Base-by-base conservation (phyloP, 306 rosid genomes). In the Cicer arietinum region DNA sequence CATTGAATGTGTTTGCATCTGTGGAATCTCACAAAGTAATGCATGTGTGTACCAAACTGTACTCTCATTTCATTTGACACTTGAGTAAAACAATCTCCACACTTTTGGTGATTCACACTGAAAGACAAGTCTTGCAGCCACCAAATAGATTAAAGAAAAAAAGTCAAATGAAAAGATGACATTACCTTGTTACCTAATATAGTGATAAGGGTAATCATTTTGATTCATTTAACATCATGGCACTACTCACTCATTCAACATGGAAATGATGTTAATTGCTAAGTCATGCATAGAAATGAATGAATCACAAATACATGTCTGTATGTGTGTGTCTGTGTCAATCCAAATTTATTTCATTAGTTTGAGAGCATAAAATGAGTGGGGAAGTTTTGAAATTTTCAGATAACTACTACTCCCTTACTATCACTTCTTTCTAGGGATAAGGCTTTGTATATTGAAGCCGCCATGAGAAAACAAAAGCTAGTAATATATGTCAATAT, bases 1-100 rank as follows among this genome's bases (percentile, higher is more conserved):
- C 47, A 74, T 59, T 73, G 70, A 81, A 79, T 52, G 67, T 51
- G 70, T 63, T 67, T 73, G 78, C 67, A 71, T 70, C n/a, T 79
- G 76, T 61, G 77, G 77, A 68, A 77, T 82, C 47, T 73, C 76
- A 54, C 77, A 52, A 18, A 30, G 53, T 75, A 62, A 60, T 78
- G 51, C 40, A 30, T 30, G 11, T 5, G 69, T 53, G 42, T 67
- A 73, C 53, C 75, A 61, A 60, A 43, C 41, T 37, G 54, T 9
- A 30, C 37, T 22, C 30, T 30, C 37, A 30, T 25, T 30, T 65
- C 74, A 47, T 6, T 40, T 53, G 56, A 48, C 54, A 45, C 39
- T 25, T 14, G 58, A 45, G 35, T 13, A 71, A 37, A 45, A 46
- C 74, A 66, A 75, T 42, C 30, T 50, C 75, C 44, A 53, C 47